Percentiles rank a stretch among this genome's conserved stretches.
Evolutionary conservation across 768 basidiomycete genomes (phyloP).

Genomic region (Kwoniella pini): DNA sequence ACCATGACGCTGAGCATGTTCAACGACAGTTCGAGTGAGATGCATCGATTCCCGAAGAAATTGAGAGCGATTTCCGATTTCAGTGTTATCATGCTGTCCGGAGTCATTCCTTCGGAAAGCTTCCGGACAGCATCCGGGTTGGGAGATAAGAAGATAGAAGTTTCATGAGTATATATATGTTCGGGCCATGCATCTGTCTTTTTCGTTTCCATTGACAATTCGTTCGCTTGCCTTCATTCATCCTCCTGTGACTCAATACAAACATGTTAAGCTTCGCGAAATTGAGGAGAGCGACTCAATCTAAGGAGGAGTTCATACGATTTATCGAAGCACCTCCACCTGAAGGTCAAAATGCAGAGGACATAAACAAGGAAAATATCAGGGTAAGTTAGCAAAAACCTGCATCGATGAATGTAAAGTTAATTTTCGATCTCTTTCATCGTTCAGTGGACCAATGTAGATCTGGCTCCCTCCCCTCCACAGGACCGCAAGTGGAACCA

Average conservation of each 20-base stretch:
- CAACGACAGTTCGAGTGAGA: too few species aligned
- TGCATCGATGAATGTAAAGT: not conserved
- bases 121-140: not conserved
- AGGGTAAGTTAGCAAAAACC: slow-evolving; percentile 7
- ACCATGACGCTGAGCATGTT: too few species aligned
- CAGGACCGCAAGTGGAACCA: slow-evolving; percentile 30
- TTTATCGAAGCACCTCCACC: slow-evolving; percentile 26
- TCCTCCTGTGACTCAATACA: too few species aligned
- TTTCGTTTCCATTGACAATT: too few species aligned
- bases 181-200: too few species aligned
- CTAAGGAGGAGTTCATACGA: slow-evolving; percentile 25
- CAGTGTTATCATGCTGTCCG: not conserved
- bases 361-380: not conserved
- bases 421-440: not conserved
- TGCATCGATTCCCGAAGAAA: too few species aligned
- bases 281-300: slow-evolving; percentile 25
- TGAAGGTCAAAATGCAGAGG: slow-evolving; percentile 8
- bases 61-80: too few species aligned
- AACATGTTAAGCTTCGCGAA: slow-evolving; percentile 2
- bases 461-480: slow-evolving; percentile 34
- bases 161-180: not conserved
- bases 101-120: slow-evolving; percentile 1
- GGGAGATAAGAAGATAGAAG: not conserved
- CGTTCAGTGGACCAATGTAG: slow-evolving; percentile 37
- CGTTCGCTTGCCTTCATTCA: too few species aligned